Evolutionary conservation across 768 basidiomycete species (phyloP).

Genomic region (Boletus fagicola): DNA sequence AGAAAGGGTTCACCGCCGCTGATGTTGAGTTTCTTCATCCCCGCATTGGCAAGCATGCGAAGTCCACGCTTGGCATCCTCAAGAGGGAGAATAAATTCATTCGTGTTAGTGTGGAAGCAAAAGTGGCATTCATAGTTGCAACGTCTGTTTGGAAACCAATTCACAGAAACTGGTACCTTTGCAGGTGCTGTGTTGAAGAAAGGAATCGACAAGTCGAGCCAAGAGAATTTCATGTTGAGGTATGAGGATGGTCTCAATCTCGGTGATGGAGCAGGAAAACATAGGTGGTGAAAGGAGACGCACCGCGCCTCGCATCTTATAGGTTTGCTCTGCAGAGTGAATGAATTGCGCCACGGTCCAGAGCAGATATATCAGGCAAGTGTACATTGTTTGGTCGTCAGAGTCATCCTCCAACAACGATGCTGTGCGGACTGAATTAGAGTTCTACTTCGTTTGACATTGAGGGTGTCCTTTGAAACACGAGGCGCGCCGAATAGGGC

Average conservation of each 20-base stretch:
- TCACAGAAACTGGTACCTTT: slow-evolving; percentile 23
- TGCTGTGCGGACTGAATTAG: too few relatives aligned
- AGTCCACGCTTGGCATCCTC: slow-evolving; percentile 37
- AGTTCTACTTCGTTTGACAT: neutral
- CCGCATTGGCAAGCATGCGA: slow-evolving; percentile 31
- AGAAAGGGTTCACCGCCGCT: slow-evolving; percentile 40
- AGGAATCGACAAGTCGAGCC: slow-evolving; percentile 20
- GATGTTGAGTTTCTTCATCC: slow-evolving; percentile 39
- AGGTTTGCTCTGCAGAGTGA: neutral
- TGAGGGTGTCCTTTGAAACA: neutral
- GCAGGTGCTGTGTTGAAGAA: slow-evolving; percentile 12
- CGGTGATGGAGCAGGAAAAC: neutral
- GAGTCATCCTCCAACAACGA: neutral
- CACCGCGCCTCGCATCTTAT: neutral
- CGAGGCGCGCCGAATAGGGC: neutral
- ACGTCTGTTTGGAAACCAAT: slow-evolving; percentile 27
- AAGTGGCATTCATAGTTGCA: slow-evolving; percentile 41
- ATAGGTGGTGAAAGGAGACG: neutral
- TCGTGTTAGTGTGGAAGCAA: slow-evolving; percentile 42
- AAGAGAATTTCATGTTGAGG: slow-evolving; percentile 12
- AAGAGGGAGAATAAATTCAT: slow-evolving; percentile 34
- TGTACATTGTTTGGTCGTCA: neutral
- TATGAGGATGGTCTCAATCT: neutral
- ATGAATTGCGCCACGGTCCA: neutral
- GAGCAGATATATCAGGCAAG: neutral